Evolutionary conservation across 2,329 filamentous ascomycete species (phyloP).

Genomic region (Arthrobotrys entomopaga): DNA sequence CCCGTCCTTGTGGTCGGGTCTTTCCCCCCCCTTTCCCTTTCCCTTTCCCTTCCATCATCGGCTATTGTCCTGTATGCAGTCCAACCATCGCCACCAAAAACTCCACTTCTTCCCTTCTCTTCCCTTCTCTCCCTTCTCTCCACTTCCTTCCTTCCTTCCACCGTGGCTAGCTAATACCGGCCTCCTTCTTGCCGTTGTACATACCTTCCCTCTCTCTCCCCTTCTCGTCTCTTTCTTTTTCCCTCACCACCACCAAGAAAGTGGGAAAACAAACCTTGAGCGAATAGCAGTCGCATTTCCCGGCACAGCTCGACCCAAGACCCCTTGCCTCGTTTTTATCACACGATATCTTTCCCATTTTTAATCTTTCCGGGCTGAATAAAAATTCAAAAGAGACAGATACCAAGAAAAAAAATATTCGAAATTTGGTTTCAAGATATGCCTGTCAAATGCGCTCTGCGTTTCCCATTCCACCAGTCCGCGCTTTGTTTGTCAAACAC

Average conservation of each 20-base stretch:
- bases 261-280: no score
- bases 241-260: no score
- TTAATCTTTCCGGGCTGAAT: no score
- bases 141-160: not conserved
- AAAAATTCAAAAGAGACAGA: not conserved
- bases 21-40: slow-evolving; percentile 1
- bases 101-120: slow-evolving; percentile 14
- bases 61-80: slow-evolving; percentile 13
- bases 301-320: no score
- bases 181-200: not conserved
- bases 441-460: slow-evolving; percentile 17
- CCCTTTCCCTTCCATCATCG: slow-evolving; percentile 6
- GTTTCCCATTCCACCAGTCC: slow-evolving; percentile 1
- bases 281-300: no score
- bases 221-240: no score
- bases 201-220: not conserved
- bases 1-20: slow-evolving; percentile 7
- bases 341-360: no score
- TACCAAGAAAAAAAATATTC: slow-evolving; percentile 2
- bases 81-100: slow-evolving; percentile 5
- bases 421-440: slow-evolving; percentile 2
- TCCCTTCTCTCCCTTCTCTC: slow-evolving; percentile 27
- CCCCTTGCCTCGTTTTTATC: not conserved
- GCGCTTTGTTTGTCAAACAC: not conserved
- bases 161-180: not conserved